Evolutionary conservation across 2,329 filamentous ascomycete genomes (phyloP).

Genomic region (Botrytis tulipae): DNA sequence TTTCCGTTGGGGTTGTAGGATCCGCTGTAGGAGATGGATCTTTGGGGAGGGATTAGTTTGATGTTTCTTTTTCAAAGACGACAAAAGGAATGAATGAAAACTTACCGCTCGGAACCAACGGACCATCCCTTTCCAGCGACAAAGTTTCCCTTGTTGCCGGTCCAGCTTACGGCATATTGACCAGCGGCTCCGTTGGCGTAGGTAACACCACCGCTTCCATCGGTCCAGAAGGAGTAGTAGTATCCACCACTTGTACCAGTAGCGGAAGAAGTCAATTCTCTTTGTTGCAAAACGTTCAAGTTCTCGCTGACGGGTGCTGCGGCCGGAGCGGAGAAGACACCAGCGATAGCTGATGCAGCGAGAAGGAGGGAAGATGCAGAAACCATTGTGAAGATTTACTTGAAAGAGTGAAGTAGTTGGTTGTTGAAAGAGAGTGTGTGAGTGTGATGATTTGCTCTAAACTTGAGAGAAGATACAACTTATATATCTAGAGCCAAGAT

Average conservation of each 20-base stretch:
- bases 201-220: constrained; percentile 47
- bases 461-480: not conserved
- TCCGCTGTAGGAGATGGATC: constrained; percentile 45
- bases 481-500: not conserved
- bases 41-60: not conserved
- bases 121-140: constrained; percentile 53
- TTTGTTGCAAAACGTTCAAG: not conserved
- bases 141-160: constrained; percentile 44
- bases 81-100: not conserved
- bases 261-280: constrained; percentile 11
- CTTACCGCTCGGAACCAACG: constrained; percentile 38
- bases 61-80: not conserved
- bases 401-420: not conserved
- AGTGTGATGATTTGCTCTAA: not conserved
- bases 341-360: constrained; percentile 11
- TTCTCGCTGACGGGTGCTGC: constrained; percentile 4
- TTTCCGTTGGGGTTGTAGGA: constrained; percentile 44
- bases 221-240: constrained; percentile 62
- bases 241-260: constrained; percentile 18
- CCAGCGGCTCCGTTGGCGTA: constrained; percentile 55
- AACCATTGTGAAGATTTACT: constrained; percentile 11
- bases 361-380: constrained; percentile 13
- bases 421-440: not conserved
- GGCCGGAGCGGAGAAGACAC: constrained; percentile 14
- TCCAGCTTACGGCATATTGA: constrained; percentile 51